Evolutionary conservation across 2,329 filamentous ascomycete genomes (phyloP), one percentile per base, ranked within the genome.

Genomic region (Xylariaceae sp.): DNA sequence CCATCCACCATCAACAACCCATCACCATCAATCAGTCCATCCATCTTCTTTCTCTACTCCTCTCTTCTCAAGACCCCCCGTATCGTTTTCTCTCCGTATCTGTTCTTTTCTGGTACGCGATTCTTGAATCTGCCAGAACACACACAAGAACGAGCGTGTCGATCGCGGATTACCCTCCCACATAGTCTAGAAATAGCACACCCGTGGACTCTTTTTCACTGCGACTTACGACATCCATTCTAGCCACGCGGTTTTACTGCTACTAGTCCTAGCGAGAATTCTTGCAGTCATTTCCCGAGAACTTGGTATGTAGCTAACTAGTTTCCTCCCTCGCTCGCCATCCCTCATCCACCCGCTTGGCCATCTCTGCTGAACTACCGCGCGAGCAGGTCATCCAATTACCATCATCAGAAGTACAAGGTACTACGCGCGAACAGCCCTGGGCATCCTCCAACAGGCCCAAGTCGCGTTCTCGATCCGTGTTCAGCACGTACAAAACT

Each of bases 381-480:
- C 49, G 23, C 34, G 49, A 35, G 10, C 18, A 34, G 13, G 30
- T 13, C 52, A 11, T 45, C 23, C 23, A 30, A 4, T 30, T 30
- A 30, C 23, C 23, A 54, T 42, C 10, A 57, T 45, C 23, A 30
- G 49, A 64, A 57, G 63, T 15, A 45, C 10, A 15, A 45, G 13
- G 42, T 64, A 64, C 54, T 64, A 64, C 62, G 42, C 55, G 55
- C 49, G 42, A 55, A 60, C 51, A 53, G 15, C 34, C n/a, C 1
- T 30, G 23, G 23, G 23, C 1, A 30, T 30, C 23, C 23, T 30
- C 23, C 13, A 44, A 42, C 59, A 64, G 64, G 49, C 63, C 34
- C 10, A 47, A 64, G 59, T 66, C 66, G 66, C 66, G 65, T 63
- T 66, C 64, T 58, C 42, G 50, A 67, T 62, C 49, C 63, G 65